Base-by-base conservation (phyloP, 2,329 filamentous ascomycete genomes). In the Dactylellina sp. region DNA sequence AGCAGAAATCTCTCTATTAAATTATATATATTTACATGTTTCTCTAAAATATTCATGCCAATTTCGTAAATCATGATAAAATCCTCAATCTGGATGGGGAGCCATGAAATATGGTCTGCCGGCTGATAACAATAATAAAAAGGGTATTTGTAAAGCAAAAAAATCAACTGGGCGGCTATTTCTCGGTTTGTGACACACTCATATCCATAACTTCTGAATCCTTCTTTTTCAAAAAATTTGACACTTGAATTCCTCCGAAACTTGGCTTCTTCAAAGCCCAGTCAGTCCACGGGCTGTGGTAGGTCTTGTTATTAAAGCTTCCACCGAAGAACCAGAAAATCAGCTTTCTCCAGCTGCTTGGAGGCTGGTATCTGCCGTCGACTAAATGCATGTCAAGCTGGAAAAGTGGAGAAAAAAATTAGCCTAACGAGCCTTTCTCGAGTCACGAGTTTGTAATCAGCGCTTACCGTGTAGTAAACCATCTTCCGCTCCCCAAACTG, bases 281-380 rank as follows among this genome's bases (percentile, higher is more conserved):
- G 24, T 62, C 55, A 20, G 56, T 61, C 64, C 64, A 61, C 25
- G 64, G 64, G 39, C 56, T 62, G 16, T 55, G 55, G 39, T 61
- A 61, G 6, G 64, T 70, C 20, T 61, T 70, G 28, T 70, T 70
- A 32, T 70, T 62, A 37, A 70, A 70, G 22, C 64, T 70, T 28
- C 64, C 64, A 22, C 64, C 64, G 47, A 70, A 70, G 47, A 70
- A 70, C 64, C 64, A 70, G 56, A 70, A 70, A 32, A 70, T 28
- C 28, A 70, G 20, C 49, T 60, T 70, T 44, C 56, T 70, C 11
- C 14, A 28, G 14, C 47, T 56, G 25, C 63, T 52, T 16, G 63
- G 63, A 39, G 56, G 44, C 40, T 68, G 63, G 4, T 44, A 18
- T 35, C 53, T 47, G 40, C 49, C 56, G 60, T 37, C 63, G 52